phyloP scores from a whole-genome alignment of 192 early-diverging fungal genomes.

The Gryganskiella cystojenkinii region DNA sequence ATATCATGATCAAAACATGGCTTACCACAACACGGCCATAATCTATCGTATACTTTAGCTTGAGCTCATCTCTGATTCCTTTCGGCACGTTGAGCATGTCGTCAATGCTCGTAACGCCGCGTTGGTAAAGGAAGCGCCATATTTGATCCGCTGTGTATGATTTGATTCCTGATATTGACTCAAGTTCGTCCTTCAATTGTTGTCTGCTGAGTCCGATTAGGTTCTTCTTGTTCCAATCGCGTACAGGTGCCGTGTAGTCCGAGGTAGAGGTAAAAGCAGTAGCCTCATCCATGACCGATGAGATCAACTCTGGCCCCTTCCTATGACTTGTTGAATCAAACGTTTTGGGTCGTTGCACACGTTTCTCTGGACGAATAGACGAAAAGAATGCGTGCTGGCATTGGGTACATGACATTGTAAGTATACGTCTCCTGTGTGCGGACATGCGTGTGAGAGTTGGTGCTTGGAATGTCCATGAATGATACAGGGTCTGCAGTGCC shows the following conservation, averaged over 20 bases:
- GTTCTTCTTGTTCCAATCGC: constrained; percentile 56
- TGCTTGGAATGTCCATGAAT: no score
- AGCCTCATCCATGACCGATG: neutral
- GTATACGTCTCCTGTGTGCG: no score
- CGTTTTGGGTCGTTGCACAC: constrained; percentile 21
- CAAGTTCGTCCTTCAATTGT: constrained; percentile 46
- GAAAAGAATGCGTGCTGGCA: no score
- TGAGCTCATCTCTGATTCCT: constrained; percentile 58
- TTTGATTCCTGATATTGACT: constrained; percentile 36
- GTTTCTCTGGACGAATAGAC: neutral
- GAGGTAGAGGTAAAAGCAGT: neutral
- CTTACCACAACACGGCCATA: constrained; percentile 66
- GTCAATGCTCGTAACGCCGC: constrained; percentile 70
- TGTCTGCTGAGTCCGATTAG: constrained; percentile 54
- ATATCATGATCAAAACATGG: constrained; percentile 13
- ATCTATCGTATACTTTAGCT: constrained; percentile 61
- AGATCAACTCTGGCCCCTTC: constrained; percentile 14
- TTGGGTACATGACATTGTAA: neutral
- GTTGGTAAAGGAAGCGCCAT: constrained; percentile 57
- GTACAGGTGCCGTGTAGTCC: neutral
- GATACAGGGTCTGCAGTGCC: no score
- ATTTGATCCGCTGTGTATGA: constrained; percentile 58
- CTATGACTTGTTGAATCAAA: constrained; percentile 49
- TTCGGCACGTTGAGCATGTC: constrained; percentile 75
- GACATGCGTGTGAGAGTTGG: no score